phyloP scores from a whole-genome alignment of 2,329 filamentous ascomycete genomes.

The Elsinoe australis region DNA sequence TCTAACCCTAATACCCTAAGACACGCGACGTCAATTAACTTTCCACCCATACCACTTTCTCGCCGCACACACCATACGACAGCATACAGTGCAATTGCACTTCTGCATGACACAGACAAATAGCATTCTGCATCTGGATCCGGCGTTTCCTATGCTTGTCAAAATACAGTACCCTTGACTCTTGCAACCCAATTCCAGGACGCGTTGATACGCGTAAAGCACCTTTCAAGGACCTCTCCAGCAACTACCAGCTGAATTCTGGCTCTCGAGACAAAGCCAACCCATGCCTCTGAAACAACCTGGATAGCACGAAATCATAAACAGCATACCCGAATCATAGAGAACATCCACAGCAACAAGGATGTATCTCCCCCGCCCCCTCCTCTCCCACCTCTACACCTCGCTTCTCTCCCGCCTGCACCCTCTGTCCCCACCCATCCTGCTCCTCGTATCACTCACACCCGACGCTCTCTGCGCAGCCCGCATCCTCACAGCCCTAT shows the following conservation, averaged over 20 bases:
- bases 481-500: conserved; percentile 82
- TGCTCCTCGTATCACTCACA: conserved; percentile 87
- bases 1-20: no score
- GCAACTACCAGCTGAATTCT: no score
- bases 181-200: background rate
- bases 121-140: background rate
- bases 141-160: background rate
- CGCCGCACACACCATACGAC: background rate
- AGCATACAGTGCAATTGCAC: background rate
- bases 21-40: conserved; percentile 14
- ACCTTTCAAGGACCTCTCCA: no score
- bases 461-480: conserved; percentile 93
- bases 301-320: no score
- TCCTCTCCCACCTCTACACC: conserved; percentile 85
- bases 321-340: background rate
- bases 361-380: conserved; percentile 90
- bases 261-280: background rate
- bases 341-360: background rate
- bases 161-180: background rate
- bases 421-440: conserved; percentile 80
- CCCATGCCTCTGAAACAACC: no score
- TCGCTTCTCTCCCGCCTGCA: conserved; percentile 82
- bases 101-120: background rate
- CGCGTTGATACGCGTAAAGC: conserved; percentile 6
- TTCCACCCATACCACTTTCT: conserved; percentile 5